Base-by-base conservation (phyloP, 2,329 filamentous ascomycete genomes). In the Penicillium sp. region DNA sequence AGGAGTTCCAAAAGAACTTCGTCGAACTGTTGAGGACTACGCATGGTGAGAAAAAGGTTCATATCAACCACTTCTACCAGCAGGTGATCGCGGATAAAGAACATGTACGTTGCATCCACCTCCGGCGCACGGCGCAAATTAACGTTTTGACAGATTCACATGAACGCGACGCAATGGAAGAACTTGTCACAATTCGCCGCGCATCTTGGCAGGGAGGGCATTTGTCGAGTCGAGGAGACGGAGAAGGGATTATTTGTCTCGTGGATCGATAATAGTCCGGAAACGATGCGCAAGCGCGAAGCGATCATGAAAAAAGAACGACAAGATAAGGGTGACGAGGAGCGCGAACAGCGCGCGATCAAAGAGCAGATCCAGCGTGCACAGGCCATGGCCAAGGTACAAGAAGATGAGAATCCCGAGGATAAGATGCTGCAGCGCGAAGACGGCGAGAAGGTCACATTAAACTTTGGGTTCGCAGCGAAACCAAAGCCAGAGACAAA, bases 11-110 rank as follows among this genome's bases (percentile, higher is more conserved):
- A 57, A 81, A 82, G 53, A 89, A 95, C 67, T 96, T 96, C 64
- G 58, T 95, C 1, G 79, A 84, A 52, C 78, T 94, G 2, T 79
- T 99, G 6, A 82, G 85, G 52, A 96, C 92, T 0, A 84, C 86
- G 0, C 94, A 99, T 65, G 90, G 91, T 57, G 91, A 96, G 73
- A 99, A 99, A 72, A 83, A 85, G 64, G 85, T 97, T 1, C 83
- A 92, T 31, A 84, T 92, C 47, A 99, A 99, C 67, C 86, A 89
- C 56, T 97, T 97, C 71, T 99, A 99, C 74, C 90, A 97, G 70
- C 87, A 92, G 67, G 94, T 95, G 65, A 96, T 97, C 62, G 81
- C 85, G 15, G 87, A 93, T 62, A 91, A 92, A 71, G 82, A 90
- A 18, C 36, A 39, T 16, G 36, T 39, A 16, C 18, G 34, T 21